These are phyloP conservation scores for Vitis hybrid DNA, from an alignment of 177 flowering plant species.

Conservation along the genomic window DNA sequence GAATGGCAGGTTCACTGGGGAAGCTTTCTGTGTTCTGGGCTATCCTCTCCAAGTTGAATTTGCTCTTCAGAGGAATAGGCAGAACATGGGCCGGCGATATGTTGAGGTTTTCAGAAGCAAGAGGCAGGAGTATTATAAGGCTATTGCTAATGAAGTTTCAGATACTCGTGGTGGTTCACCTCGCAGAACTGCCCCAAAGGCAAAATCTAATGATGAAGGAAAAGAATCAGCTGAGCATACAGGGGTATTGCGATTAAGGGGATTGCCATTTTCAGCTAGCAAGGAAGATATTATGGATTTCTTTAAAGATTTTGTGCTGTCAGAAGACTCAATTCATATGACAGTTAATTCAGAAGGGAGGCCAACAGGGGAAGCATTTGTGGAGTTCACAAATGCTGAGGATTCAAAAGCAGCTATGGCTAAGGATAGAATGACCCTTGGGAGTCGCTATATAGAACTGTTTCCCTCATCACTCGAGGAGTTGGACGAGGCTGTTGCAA, in stretches of 20 bases:
- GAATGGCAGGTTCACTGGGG: conserved; percentile 70
- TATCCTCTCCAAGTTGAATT: conserved; percentile 86
- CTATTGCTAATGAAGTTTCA: conserved; percentile 75
- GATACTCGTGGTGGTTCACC: conserved; percentile 65
- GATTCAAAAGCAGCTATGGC: conserved; percentile 88
- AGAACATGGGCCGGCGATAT: conserved; percentile 86
- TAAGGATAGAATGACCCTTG: conserved; percentile 91
- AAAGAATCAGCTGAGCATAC: conserved; percentile 67
- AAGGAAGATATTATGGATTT: conserved; percentile 86
- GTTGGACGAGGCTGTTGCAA: conserved; percentile 61
- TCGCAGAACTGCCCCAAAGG: conserved; percentile 39
- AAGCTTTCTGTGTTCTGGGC: conserved; percentile 80
- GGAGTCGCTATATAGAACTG: conserved; percentile 90
- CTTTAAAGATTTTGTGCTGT: conserved; percentile 65
- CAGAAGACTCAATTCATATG: conserved; percentile 72
- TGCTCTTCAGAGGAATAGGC: conserved; percentile 82
- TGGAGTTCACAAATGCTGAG: conserved; percentile 68
- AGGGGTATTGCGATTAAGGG: conserved; percentile 76
- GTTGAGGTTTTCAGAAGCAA: conserved; percentile 89
- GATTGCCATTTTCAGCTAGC: conserved; percentile 88
- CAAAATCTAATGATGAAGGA: conserved; percentile 59
- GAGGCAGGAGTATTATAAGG: conserved; percentile 84
- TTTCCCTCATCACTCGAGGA: conserved; percentile 74
- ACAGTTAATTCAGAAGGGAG: conserved; percentile 66
- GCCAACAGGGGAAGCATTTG: conserved; percentile 90